Evolutionary conservation across 75 land plant genomes (phyloP), one percentile per base, ranked within the genome.

Genomic region (Pinus taeda): DNA sequence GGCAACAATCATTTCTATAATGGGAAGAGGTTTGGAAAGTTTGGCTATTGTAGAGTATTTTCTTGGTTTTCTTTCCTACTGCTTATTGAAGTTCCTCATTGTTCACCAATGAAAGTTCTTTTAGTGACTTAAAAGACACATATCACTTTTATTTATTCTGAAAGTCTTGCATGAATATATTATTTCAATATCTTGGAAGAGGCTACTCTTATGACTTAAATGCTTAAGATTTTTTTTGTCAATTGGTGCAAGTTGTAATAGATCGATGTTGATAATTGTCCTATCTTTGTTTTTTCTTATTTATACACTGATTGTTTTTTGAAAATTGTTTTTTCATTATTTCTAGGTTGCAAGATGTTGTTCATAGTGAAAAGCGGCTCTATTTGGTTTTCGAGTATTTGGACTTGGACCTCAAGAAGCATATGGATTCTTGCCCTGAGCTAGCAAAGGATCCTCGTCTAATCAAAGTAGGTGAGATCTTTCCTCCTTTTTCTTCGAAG

Each of bases 331-430:
- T 74, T 74, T 61, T 53, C 57, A 49, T 79, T 30, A 17, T 73
- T 26, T 73, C 24, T 81, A 90, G 92, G 80, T 84, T 94, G 71
- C 91, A 93, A 56, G 83, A 85, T 66, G 95, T 93, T 74, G 96
- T 90, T 77, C 91, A 89, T 72, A 81, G 87, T 22, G 91, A 94
- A 55, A 95, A 96, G 77, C 87, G 92, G 14, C 83, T 96, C 11
- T 96, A 96, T 80, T 71, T 96, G 78, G 95, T 96, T 6, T 96
- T 96, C 61, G 99, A 96, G 83, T 96, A 89, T 76, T 83, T 96
- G 61, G 99, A 96, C 72, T 89, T 90, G n/a, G 99, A 96, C 77
- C 90, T 96, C 18, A 96, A 96, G 93, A 96, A 94, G 76, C 95
- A 75, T 77, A 94, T 96, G 24, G 90, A 91, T 87, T 84, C 93